Base-by-base conservation (phyloP, 2,329 filamentous ascomycete genomes). In the Talaromyces rugulosus region DNA sequence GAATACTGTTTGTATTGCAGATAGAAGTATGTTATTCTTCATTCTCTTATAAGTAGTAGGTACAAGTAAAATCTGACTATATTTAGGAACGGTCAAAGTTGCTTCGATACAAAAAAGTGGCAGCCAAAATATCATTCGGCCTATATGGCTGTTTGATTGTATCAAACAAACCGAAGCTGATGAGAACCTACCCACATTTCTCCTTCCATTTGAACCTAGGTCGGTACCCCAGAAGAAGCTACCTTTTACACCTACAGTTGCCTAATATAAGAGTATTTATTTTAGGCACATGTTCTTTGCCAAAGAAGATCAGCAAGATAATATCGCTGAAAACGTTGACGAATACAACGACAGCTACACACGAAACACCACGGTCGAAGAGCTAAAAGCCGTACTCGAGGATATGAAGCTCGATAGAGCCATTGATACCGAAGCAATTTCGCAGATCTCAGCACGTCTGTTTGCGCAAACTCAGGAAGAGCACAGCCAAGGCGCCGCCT, bases 141-240 rank as follows among this genome's bases (percentile, higher is more conserved):
- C 93, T 0, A 82, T 81, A 5, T 99, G 95, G 95, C 78, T 98
- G 2, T 80, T 90, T 31, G 92, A 98, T 73, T 95, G 91, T 68
- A 81, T 96, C 36, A 83, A 83, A 34, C 83, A 83, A 63, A 81
- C 79, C 52, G 82, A 87, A 65, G 70, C 75, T 50, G 85, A 88
- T 67, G 71, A 71, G 1, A 74, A 86, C 74, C 75, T 82, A 66
- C 59, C 80, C 1, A 83, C 82, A 3, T 81, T 83, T 4, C 83
- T 89, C 12, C 75, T 96, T 7, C 84, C 96, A 0, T 78, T 84
- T 4, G 87, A 89, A 64, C 81, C 83, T 23, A 77, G 79, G 75
- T 78, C 71, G 55, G 51, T 7, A 30, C 16, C 2, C n/a, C 14
- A 31, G 27, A 52, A 23, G 31, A 28, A 16, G 14, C 4, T 12